Conservation (phyloP, 2,329 filamentous ascomycete genomes). For the Phaeosphaeriaceae sp. region DNA sequence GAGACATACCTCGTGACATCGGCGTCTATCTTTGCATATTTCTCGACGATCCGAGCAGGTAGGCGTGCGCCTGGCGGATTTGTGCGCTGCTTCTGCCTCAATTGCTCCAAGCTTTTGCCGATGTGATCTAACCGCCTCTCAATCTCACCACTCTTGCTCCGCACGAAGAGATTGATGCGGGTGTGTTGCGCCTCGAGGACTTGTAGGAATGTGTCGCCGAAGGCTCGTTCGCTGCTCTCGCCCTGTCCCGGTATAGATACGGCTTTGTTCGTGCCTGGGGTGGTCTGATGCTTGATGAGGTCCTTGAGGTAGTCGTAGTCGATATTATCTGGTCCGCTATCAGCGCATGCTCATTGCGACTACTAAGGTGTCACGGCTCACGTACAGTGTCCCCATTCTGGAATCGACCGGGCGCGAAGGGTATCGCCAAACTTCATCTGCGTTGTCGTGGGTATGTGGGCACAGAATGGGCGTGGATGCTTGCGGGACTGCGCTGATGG, state of each 20-base stretch:
- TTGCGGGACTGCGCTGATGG: conserved; percentile 11
- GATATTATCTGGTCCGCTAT: conserved; percentile 71
- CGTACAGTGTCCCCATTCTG: conserved; percentile 79
- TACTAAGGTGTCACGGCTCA: not conserved
- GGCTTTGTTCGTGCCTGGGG: conserved; percentile 72
- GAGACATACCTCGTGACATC: conserved; percentile 54
- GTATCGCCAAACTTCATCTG: conserved; percentile 80
- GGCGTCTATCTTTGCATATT: conserved; percentile 60
- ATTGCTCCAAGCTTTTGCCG: conserved; percentile 47
- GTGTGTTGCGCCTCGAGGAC: conserved; percentile 79
- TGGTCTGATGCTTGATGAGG: conserved; percentile 82
- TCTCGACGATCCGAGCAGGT: conserved; percentile 56
- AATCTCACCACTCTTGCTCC: conserved; percentile 82
- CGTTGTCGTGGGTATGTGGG: conserved; percentile 14
- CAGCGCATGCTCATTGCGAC: conserved; percentile 12
- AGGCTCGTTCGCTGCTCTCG: conserved; percentile 64
- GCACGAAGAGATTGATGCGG: conserved; percentile 79
- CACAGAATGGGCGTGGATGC: conserved; percentile 4
- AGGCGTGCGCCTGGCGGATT: conserved; percentile 33
- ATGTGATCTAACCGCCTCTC: conserved; percentile 66
- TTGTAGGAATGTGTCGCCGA: conserved; percentile 75
- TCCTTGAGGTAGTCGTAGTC: conserved; percentile 89
- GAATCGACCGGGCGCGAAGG: conserved; percentile 77
- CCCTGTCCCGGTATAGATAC: conserved; percentile 77
- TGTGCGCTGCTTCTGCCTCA: conserved; percentile 30